Evolutionary conservation across 495 filamentous ascomycete species (phyloP).

Genomic region (Penicillium malachiteum): DNA sequence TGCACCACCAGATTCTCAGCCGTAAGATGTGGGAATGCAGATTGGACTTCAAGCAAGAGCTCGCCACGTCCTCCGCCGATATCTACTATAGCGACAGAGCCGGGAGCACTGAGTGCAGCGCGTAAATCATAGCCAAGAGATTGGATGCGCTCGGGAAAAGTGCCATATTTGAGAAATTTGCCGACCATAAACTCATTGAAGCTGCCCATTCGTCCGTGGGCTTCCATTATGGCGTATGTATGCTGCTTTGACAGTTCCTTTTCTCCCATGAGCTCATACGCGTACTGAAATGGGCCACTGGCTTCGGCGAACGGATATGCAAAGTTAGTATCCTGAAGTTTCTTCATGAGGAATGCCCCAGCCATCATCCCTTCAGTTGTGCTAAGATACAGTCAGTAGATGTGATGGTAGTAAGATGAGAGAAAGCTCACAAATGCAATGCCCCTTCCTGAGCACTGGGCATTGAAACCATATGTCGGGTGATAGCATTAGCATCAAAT

Average conservation of each 20-base stretch:
- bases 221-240: conserved; percentile 40
- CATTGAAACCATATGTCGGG: conserved; percentile 32
- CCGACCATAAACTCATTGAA: conserved; percentile 45
- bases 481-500: conserved; percentile 34
- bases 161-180: conserved; percentile 36
- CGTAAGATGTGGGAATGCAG: conserved; percentile 37
- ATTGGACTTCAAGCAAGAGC: conserved; percentile 45
- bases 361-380: conserved; percentile 39
- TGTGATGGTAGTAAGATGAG: neutral
- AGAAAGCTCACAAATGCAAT: conserved; percentile 35
- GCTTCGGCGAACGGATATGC: conserved; percentile 36
- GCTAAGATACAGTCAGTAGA: conserved; percentile 11
- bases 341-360: conserved; percentile 36
- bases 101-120: conserved; percentile 27
- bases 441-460: conserved; percentile 39
- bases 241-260: conserved; percentile 28
- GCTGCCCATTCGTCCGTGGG: conserved; percentile 38
- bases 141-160: conserved; percentile 29
- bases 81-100: conserved; percentile 46
- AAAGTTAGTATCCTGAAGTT: conserved; percentile 33
- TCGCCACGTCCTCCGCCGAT: conserved; percentile 55
- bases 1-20: conserved; percentile 47
- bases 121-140: conserved; percentile 31
- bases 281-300: conserved; percentile 36
- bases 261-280: conserved; percentile 34